These are phyloP conservation scores for Moricandia moricandioides DNA, from an alignment of 345 rosid genomes.

Conservation along the genomic window DNA sequence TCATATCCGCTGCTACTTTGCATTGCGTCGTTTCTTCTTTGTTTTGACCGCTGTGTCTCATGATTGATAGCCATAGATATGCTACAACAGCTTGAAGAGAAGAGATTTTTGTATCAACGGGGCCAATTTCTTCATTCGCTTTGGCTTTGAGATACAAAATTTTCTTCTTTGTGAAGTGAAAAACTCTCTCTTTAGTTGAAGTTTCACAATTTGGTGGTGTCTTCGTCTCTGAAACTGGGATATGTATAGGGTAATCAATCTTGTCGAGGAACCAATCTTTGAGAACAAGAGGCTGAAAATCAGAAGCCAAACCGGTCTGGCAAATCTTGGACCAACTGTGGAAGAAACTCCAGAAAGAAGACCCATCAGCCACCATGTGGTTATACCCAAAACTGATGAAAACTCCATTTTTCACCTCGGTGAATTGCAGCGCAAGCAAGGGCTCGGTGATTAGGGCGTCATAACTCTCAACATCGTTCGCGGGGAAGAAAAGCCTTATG, in stretches of 20 bases:
- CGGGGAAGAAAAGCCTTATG: slow-evolving; percentile 30
- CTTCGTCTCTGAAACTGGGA: slow-evolving; percentile 30
- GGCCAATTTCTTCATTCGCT: slow-evolving; percentile 32
- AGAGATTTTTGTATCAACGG: slow-evolving; percentile 7
- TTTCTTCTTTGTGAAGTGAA: slow-evolving; percentile 32
- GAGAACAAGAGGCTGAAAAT: slow-evolving; percentile 16
- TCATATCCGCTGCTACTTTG: slow-evolving; percentile 28
- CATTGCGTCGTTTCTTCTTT: slow-evolving; percentile 22
- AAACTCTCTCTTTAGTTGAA: slow-evolving; percentile 32
- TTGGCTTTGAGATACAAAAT: slow-evolving; percentile 38
- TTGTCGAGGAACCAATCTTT: slow-evolving; percentile 27
- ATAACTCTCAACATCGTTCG: slow-evolving; percentile 27
- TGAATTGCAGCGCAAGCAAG: slow-evolving; percentile 44
- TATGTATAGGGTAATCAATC: slow-evolving; percentile 11
- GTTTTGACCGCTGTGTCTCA: background rate
- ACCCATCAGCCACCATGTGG: slow-evolving; percentile 44
- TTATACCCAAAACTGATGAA: slow-evolving; percentile 45
- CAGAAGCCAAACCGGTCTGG: background rate
- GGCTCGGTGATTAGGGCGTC: slow-evolving; percentile 34
- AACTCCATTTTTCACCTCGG: slow-evolving; percentile 46
- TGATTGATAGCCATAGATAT: slow-evolving; percentile 32
- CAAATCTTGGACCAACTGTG: slow-evolving; percentile 47
- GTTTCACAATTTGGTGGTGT: background rate
- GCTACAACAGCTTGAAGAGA: slow-evolving; percentile 39
- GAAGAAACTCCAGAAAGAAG: slow-evolving; percentile 47